Evolutionary conservation across 768 basidiomycete genomes (phyloP).

Genomic region (Mycena latifolia): DNA sequence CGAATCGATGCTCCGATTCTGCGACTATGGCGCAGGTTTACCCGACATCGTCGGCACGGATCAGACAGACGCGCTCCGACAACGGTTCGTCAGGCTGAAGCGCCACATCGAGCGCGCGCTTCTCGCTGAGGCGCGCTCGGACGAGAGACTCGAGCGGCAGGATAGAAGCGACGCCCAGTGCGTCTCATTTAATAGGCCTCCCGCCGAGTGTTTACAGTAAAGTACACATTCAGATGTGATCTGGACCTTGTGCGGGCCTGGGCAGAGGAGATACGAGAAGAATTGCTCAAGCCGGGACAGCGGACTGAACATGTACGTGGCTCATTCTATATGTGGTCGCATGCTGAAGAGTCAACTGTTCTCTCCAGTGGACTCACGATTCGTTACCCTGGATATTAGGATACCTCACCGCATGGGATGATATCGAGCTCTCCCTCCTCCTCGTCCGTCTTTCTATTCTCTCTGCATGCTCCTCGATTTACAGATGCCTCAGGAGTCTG

Average conservation of each 20-base stretch:
- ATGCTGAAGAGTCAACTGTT: neutral
- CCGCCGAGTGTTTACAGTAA: neutral
- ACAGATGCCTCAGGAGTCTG: conserved; percentile 8
- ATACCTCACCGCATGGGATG: conserved; percentile 21
- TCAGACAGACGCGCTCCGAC: conserved; percentile 15
- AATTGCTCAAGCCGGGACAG: conserved; percentile 22
- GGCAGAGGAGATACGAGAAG: conserved; percentile 14
- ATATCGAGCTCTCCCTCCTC: conserved; percentile 23
- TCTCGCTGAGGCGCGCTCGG: conserved; percentile 20
- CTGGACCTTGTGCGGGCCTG: conserved; percentile 27
- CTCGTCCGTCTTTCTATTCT: neutral
- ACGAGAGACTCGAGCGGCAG: conserved; percentile 5
- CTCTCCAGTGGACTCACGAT: conserved; percentile 13
- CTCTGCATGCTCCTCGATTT: neutral
- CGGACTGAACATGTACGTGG: conserved; percentile 21
- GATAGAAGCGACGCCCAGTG: conserved; percentile 21
- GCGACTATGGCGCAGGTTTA: conserved; percentile 19
- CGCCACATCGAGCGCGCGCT: conserved; percentile 22
- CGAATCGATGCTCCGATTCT: conserved; percentile 25
- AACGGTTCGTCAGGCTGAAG: conserved; percentile 22
- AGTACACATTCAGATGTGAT: conserved; percentile 15
- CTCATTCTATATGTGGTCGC: neutral
- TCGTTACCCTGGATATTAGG: conserved; percentile 18
- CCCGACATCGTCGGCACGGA: conserved; percentile 21
- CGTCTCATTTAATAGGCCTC: neutral